Evolutionary conservation across 2,329 filamentous ascomycete genomes (phyloP).

Genomic region (Fusarium continuum): DNA sequence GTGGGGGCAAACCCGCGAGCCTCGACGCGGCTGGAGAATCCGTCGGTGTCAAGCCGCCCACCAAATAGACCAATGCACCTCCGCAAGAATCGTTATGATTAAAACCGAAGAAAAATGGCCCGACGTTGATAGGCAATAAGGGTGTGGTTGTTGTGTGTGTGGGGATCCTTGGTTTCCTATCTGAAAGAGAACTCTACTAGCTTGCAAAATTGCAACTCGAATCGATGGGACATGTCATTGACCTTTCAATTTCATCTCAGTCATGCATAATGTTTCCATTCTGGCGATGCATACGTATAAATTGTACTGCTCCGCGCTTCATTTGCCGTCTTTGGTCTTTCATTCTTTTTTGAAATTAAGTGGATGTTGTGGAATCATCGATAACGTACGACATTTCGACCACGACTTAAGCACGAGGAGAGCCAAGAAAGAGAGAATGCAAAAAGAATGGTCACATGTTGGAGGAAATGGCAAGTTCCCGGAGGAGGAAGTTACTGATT

Average conservation of each 20-base stretch:
- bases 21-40: conserved; percentile 19
- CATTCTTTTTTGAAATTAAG: too few relatives aligned
- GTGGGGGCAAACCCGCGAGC: conserved; percentile 21
- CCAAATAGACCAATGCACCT: conserved; percentile 19
- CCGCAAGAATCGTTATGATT: too few relatives aligned
- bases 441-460: too few relatives aligned
- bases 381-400: too few relatives aligned
- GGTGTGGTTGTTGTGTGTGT: background rate
- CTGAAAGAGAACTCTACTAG: background rate
- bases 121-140: background rate
- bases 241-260: background rate
- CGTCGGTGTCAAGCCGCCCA: conserved; percentile 3
- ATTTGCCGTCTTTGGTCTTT: too few relatives aligned
- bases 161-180: background rate
- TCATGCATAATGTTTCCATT: background rate
- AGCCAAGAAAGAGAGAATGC: too few relatives aligned
- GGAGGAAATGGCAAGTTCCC: too few relatives aligned
- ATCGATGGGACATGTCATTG: background rate
- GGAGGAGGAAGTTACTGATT: too few relatives aligned
- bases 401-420: too few relatives aligned
- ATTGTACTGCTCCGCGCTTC: background rate
- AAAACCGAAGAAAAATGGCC: background rate
- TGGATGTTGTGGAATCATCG: too few relatives aligned
- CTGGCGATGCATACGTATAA: background rate
- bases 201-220: background rate